phyloP scores from a whole-genome alignment of 345 rosid species.

The Isatis tinctoria region DNA sequence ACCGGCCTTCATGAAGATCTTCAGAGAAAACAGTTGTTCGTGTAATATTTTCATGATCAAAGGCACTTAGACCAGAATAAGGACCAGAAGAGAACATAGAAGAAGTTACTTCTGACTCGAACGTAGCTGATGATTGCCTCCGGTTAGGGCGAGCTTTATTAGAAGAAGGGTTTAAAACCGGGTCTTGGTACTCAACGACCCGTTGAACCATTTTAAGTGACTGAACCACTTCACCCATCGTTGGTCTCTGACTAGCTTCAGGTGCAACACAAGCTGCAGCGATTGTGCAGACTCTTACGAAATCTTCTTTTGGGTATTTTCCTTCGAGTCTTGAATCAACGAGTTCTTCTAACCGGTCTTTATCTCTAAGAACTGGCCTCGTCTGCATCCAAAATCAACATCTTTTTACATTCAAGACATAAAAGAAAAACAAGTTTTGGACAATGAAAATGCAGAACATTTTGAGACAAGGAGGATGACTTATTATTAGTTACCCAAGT shows the following conservation, averaged over 20 bases:
- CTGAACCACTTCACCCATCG: constrained; percentile 99
- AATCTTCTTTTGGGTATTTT: constrained; percentile 90
- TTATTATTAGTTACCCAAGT: constrained; percentile 68
- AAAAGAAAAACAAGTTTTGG: neutral
- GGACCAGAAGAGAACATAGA: constrained; percentile 97
- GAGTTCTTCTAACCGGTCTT: constrained; percentile 85
- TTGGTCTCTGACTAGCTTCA: constrained; percentile 90
- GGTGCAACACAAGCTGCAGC: constrained; percentile 99
- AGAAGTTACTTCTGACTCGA: constrained; percentile 88
- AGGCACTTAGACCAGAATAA: constrained; percentile 74
- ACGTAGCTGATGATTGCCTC: constrained; percentile 83
- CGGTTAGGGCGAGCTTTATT: constrained; percentile 54
- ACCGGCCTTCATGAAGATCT: constrained; percentile 98
- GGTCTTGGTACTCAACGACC: constrained; percentile 68
- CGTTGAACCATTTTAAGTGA: constrained; percentile 99
- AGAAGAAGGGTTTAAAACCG: constrained; percentile 33
- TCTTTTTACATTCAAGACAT: neutral
- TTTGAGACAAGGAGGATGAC: neutral
- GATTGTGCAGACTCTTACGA: constrained; percentile 84
- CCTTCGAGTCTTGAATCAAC: constrained; percentile 77
- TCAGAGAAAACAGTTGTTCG: constrained; percentile 81
- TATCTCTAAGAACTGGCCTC: constrained; percentile 93
- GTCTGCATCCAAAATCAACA: constrained; percentile 50
- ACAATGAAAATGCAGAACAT: neutral
- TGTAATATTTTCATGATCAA: constrained; percentile 72